Base-by-base conservation (phyloP, 441 rosid genomes). In the Erodium texanum region DNA sequence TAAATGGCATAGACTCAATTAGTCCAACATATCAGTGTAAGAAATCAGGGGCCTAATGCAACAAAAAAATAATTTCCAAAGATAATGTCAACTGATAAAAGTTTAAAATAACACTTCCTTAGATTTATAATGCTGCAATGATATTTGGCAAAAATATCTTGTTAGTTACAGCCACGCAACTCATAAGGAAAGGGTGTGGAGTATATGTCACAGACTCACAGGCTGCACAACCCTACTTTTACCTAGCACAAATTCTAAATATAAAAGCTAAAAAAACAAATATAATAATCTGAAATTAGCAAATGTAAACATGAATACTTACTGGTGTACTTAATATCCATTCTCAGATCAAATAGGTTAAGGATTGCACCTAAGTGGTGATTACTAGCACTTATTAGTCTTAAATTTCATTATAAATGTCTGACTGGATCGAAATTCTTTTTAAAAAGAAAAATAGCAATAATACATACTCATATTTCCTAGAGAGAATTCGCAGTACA, bases 391-490 rank as follows among this genome's bases (percentile, higher is more conserved):
- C 27, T 54, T 54, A 58, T 19, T 58, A 58, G 22, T 58, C 11
- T 20, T 58, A 58, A 58, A 22, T 7, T n/a, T 20, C 27, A 45
- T 18, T 14, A 45, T 12, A 45, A 45, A 45, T 45, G 52, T 0
- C 52, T 45, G 52, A 12, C 16, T 8, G 1, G 10, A 45, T 36
- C 36, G 3, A 32, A 32, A 3, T 32, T 4, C 36, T 32, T 32
- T 32, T 32, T 3, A 32, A 32, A 32, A 27, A 27, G 64, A 43
- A 36, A 54, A 10, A 56, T 23, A 62, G 6, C 19, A 12, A 48
- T 19, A 41, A 34, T 58, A 70, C 93, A 78, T 76, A 94, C 99
- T 94, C 98, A 43, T 94, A 94, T 94, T 94, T 92, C 77, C 97
- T 83, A 65, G 98, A 83, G 24, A 94, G 83, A 71, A 94, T 87